Evolutionary conservation across 148 eudicot species (phyloP).

Genomic region (Spergularia bocconei): DNA sequence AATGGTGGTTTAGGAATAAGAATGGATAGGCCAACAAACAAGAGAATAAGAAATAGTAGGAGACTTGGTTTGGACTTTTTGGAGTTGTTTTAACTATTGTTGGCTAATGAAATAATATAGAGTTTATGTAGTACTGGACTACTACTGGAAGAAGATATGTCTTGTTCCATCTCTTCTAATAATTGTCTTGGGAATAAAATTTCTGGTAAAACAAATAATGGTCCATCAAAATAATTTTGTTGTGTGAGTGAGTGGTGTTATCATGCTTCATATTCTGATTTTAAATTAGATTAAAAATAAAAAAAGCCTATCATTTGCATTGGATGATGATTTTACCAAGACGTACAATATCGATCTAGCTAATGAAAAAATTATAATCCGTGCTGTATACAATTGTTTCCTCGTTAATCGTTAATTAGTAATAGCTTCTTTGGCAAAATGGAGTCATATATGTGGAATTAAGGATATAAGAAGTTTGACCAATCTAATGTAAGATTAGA

Average conservation of each 20-base stretch:
- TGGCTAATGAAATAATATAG: neutral
- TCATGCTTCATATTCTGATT: neutral
- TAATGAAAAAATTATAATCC: too few species aligned
- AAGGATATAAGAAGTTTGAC: too few species aligned
- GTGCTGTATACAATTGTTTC: too few species aligned
- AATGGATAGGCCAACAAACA: conserved; percentile 70
- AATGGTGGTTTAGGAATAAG: conserved; percentile 37
- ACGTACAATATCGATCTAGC: too few species aligned
- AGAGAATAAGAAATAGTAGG: conserved; percentile 22
- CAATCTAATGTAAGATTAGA: too few species aligned
- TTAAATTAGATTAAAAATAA: too few species aligned
- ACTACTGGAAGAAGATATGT: neutral
- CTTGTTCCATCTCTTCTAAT: too few species aligned
- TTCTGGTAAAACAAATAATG: conserved; percentile 7
- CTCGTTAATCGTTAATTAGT: too few species aligned
- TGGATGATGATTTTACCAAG: too few species aligned
- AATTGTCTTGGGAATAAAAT: neutral
- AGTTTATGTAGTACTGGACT: neutral
- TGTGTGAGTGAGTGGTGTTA: conserved; percentile 3
- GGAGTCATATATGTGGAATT: too few species aligned
- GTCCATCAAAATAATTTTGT: neutral
- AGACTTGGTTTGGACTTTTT: conserved; percentile 16
- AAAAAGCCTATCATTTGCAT: too few species aligned
- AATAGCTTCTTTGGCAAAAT: too few species aligned
- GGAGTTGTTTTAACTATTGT: neutral